Base-by-base conservation (phyloP, 1,284 basidiomycete genomes). In the Xerocomus minutiporus region DNA sequence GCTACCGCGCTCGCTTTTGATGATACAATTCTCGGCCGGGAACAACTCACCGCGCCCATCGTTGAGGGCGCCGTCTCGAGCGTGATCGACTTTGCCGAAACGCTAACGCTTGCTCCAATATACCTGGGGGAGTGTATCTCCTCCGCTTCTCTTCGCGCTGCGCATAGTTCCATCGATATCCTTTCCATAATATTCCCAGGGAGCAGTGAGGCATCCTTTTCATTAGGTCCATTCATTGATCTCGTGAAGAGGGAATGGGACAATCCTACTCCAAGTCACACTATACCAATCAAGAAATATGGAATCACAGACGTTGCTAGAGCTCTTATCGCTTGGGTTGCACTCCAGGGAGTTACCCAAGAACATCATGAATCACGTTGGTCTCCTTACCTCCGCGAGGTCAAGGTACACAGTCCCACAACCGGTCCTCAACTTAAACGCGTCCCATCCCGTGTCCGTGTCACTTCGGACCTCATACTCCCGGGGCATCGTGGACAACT, bases 131-230 rank as follows among this genome's bases (percentile, higher is more conserved):
- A 91, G 70, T 83, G 84, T 59, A 76, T 91, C 51, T 85, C 88
- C n/a, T 81, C 82, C 2, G 85, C 86, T 1, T 86, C 84, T 5
- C 73, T 91, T 42, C 73, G 82, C 15, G 86, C 86, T 2, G 88
- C 86, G 0, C 80, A 86, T 51, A 80, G 81, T 54, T 86, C 86
- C 25, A 80, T 91, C 54, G 86, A 88, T 61, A 75, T 83, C 41
- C 76, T 91, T 35, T 80, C 83, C 8, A 74, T 79, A 42, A 80
- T 91, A 56, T 86, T 88, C 62, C 85, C 86, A 1, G 84, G 84
- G 8, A 83, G 81, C 61, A 84, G 81, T 62, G 88, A 91, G 57
- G 85, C 87, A 5, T 84, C 84, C 15, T 88, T 89, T 66, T 88
- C 87, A 2, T 73, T 91, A 13, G 82, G 81, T 12, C 84, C 86